Evolutionary conservation across 495 filamentous ascomycete species (phyloP).

Genomic region (Amniculicola lignicola): DNA sequence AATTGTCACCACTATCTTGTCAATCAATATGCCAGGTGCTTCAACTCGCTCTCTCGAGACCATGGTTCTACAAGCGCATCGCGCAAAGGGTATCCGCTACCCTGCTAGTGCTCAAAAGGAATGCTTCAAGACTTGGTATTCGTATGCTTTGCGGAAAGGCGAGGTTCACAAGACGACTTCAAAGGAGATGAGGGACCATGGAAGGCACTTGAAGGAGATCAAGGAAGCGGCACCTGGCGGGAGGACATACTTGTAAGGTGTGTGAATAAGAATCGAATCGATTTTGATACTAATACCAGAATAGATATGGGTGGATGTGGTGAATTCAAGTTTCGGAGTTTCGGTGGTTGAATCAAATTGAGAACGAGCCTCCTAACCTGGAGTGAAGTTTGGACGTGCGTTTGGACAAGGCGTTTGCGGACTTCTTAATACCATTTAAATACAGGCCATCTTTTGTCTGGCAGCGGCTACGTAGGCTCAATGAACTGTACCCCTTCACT

Average conservation of each 20-base stretch:
- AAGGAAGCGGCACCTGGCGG: constrained; percentile 13
- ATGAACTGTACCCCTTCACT: no score
- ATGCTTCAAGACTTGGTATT: constrained; percentile 30
- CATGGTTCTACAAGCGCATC: constrained; percentile 25
- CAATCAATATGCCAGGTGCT: constrained; percentile 11
- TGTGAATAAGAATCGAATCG: background rate
- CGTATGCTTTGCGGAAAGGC: constrained; percentile 17
- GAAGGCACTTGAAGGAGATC: constrained; percentile 7
- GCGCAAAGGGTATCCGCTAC: constrained; percentile 26
- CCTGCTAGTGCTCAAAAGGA: constrained; percentile 17
- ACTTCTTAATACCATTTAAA: no score
- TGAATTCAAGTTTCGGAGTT: no score
- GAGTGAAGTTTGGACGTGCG: no score
- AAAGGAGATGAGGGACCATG: constrained; percentile 10
- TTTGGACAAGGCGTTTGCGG: no score
- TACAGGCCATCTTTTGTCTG: no score
- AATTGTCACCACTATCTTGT: no score
- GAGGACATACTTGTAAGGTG: constrained; percentile 28
- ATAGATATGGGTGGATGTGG: constrained; percentile 12
- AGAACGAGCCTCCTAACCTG: no score
- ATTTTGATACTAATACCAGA: background rate
- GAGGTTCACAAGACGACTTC: constrained; percentile 11
- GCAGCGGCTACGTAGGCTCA: no score
- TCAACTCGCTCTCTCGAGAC: constrained; percentile 21
- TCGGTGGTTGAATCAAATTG: no score